These are phyloP conservation scores for Acanthamoeba castellanii DNA, from an alignment of 208 protist species.

Conservation along the genomic window DNA sequence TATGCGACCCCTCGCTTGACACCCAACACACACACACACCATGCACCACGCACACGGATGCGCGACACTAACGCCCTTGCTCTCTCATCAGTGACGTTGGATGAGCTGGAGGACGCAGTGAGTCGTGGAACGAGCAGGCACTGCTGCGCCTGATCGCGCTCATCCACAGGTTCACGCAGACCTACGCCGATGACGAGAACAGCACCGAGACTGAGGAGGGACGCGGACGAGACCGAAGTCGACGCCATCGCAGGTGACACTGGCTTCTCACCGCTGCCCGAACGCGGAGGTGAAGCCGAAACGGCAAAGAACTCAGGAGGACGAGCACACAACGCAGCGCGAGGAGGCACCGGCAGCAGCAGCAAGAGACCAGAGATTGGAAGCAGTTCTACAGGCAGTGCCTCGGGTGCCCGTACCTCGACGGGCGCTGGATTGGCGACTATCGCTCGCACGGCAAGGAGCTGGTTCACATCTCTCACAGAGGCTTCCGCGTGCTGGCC, in stretches of 20 bases:
- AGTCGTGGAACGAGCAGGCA: constrained; percentile 6
- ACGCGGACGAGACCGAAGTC: not conserved
- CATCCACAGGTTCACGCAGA: not conserved
- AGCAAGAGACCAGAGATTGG: constrained; percentile 1
- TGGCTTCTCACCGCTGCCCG: not conserved
- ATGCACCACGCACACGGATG: not conserved
- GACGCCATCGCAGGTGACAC: not conserved
- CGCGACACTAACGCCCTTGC: not conserved
- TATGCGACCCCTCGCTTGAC: not conserved
- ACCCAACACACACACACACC: no score
- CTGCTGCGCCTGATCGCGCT: constrained; percentile 24
- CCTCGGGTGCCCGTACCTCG: not conserved
- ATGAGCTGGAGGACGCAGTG: constrained; percentile 7
- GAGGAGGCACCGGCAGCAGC: no score
- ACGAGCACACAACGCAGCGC: not conserved
- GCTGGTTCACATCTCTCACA: constrained; percentile 24
- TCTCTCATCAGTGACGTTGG: not conserved
- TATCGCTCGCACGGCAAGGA: constrained; percentile 66
- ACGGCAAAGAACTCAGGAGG: not conserved
- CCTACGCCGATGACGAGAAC: not conserved
- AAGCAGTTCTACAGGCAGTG: constrained; percentile 61
- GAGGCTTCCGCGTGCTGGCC: constrained; percentile 19
- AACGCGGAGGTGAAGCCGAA: not conserved
- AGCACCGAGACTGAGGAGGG: not conserved
- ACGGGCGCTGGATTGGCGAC: constrained; percentile 24